Base-by-base conservation (phyloP, 768 basidiomycete genomes). In the Tulasnella sp. region DNA sequence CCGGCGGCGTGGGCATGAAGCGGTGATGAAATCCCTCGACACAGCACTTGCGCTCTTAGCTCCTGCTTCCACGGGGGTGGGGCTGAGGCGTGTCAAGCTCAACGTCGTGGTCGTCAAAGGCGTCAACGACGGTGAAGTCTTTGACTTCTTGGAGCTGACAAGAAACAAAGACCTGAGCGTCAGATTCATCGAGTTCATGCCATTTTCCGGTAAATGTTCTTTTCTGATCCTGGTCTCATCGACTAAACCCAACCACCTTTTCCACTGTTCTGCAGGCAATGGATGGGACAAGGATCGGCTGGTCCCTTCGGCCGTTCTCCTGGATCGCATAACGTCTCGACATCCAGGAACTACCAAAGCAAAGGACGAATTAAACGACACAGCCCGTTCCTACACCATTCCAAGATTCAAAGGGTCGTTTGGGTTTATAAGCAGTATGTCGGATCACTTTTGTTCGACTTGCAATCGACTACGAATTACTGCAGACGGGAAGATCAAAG, bases 351-450 rank as follows among this genome's bases (percentile, higher is more conserved):
- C 91, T n/a, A 80, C 81, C 25, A 89, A 91, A 49, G 86, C 87
- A 19, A 81, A 87, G n/a, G 91, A 92, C 79, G 88, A 91, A 73
- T 81, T 87, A 64, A 91, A 91, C 80, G 92, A 93, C 79, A 95
- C 93, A n/a, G 91, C 92, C 25, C 88, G 92, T 70, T 90, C 89
- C 31, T 94, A 91, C 87, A 83, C 86, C 78, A 88, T 95, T 72
- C 91, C 91, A 0, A 91, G 90, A 6, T 88, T 90, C 81, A 79
- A 78, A 77, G 94, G 93, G 31, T 88, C 85, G 81, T 87, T 91
- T 82, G 94, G 91, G n/a, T 94, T 96, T 83, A 96, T 96, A 81
- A 93, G 90, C 81, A 93, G 91, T 85, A 94, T 94, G 94, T 95
- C 93, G 22, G 93, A 96, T 82, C 94, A 95, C 83, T 94, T 96